Percentiles rank a stretch among this genome's conserved stretches.
These are phyloP conservation scores for Phytophthora podocarpi DNA, from an alignment of 352 stramenopile species.

Conservation along the genomic window DNA sequence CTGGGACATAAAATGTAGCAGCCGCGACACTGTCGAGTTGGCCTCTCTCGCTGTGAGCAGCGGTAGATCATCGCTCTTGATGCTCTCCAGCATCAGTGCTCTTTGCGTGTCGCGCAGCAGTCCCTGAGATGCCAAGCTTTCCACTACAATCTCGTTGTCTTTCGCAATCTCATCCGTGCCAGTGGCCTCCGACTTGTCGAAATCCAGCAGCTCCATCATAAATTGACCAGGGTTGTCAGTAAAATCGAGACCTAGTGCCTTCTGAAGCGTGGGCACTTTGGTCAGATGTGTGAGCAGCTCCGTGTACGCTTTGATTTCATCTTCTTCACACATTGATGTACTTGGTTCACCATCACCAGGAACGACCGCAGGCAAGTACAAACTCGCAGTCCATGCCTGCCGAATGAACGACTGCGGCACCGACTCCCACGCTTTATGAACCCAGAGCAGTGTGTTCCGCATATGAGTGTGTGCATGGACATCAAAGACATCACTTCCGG, in stretches of 20 bases:
- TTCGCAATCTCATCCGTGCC: slow-evolving; percentile 42
- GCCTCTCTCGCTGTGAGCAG: slow-evolving; percentile 45
- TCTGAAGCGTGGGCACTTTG: slow-evolving; percentile 31
- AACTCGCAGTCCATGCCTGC: slow-evolving; percentile 44
- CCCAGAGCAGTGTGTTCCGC: slow-evolving; percentile 48
- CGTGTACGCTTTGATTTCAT: slow-evolving; percentile 25
- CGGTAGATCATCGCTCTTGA: slow-evolving; percentile 38
- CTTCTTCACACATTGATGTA: slow-evolving; percentile 18
- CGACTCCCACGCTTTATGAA: slow-evolving; percentile 53
- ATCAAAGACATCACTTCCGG: slow-evolving; percentile 38
- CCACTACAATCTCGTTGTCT: slow-evolving; percentile 68
- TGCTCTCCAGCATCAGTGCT: slow-evolving; percentile 29
- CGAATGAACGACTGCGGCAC: slow-evolving; percentile 39
- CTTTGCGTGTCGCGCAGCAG: slow-evolving; percentile 52
- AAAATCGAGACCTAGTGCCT: slow-evolving; percentile 43
- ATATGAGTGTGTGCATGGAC: slow-evolving; percentile 51
- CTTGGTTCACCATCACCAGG: slow-evolving; percentile 32
- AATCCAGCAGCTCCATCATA: slow-evolving; percentile 44
- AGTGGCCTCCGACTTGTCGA: slow-evolving; percentile 45
- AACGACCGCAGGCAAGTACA: slow-evolving; percentile 39
- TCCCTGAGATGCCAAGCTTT: slow-evolving; percentile 59
- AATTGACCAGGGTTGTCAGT: slow-evolving; percentile 30
- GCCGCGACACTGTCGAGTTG: slow-evolving; percentile 39
- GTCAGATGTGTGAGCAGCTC: slow-evolving; percentile 33
- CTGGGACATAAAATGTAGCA: slow-evolving; percentile 56